Base-by-base conservation (phyloP, 768 basidiomycete species). In the Thelephora ganbajun region DNA sequence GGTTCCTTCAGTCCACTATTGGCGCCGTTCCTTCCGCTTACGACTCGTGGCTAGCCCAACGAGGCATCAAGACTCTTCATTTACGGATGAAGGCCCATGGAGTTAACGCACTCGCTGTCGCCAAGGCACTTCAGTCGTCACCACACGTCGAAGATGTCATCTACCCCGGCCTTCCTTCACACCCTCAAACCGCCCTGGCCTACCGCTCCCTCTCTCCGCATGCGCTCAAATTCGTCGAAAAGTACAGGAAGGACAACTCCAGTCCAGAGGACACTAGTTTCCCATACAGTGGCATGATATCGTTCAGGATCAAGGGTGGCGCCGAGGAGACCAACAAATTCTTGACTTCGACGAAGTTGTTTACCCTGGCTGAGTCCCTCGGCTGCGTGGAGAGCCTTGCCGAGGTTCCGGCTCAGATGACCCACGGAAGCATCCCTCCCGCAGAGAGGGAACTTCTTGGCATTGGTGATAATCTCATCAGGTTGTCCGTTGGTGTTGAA, bases 381-480 rank as follows among this genome's bases (percentile, higher is more conserved):
- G 94, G 94, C 1, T 94, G 92, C 0, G 88, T 96, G 5, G 94
- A 98, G 72, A 83, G 80, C 61, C 65, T 97, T 33, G 85, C 86
- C 0, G 92, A 97, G 62, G 71, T 85, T 41, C 93, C 92, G 0
- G 78, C 80, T 39, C 68, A 70, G 63, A 96, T 96, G 92, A 94
- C 90, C 6, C 93, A 96, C 61, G 80, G 76, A 1, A 75, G 75
- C 44, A 77, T 89, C 43, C 81, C 87, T 0, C 70, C 72, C 20
- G 76, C 63, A 1, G 83, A 87, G 62, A 68, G 89, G 11, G 74
- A 68, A 23, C 45, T 65, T 12, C 65, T 91, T 23, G 92, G 93
- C 1, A 89, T 98, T 51, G 77, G 76, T 4, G 80, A 80, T 16
- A 76, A 82, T 51, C 61, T 94, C 50, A 67, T 96, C 2, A 69